Conservation (phyloP, 2,329 filamentous ascomycete species). For the Sporothrix dimorphospora region DNA sequence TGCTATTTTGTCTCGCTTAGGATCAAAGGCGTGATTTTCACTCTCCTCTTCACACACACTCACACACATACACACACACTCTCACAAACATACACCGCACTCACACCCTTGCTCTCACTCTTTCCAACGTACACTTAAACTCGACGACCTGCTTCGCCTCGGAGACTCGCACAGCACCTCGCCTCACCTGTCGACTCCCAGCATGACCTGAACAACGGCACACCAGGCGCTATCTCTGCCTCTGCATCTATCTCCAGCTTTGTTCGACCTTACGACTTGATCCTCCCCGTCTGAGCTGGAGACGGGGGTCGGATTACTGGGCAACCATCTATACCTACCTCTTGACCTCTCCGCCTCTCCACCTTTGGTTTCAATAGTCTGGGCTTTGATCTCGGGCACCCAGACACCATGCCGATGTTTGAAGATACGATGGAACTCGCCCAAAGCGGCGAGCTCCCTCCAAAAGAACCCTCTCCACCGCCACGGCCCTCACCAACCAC, state of each 20-base stretch:
- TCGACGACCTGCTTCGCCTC: background rate
- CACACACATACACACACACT: background rate
- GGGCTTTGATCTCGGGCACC: background rate
- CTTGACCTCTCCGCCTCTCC: no score
- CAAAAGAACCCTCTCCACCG: conserved; percentile 27
- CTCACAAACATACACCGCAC: background rate
- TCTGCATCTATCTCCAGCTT: no score
- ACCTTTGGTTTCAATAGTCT: background rate
- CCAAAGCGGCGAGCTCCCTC: conserved; percentile 22
- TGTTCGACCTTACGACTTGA: background rate
- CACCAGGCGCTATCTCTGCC: background rate
- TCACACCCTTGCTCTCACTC: background rate
- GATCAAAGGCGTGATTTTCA: background rate
- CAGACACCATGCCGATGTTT: conserved; percentile 59
- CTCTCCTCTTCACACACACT: background rate
- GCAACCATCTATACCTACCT: background rate
- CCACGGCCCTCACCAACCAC: background rate
- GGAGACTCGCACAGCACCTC: background rate
- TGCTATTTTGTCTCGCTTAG: background rate
- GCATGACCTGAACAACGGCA: conserved; percentile 1
- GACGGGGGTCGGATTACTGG: conserved; percentile 9
- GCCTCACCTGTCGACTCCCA: background rate
- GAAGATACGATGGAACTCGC: conserved; percentile 53
- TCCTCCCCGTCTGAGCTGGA: conserved; percentile 23
- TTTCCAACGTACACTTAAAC: background rate